Evolutionary conservation across 1,284 basidiomycete species (phyloP).

Genomic region (Trametes pubescens): DNA sequence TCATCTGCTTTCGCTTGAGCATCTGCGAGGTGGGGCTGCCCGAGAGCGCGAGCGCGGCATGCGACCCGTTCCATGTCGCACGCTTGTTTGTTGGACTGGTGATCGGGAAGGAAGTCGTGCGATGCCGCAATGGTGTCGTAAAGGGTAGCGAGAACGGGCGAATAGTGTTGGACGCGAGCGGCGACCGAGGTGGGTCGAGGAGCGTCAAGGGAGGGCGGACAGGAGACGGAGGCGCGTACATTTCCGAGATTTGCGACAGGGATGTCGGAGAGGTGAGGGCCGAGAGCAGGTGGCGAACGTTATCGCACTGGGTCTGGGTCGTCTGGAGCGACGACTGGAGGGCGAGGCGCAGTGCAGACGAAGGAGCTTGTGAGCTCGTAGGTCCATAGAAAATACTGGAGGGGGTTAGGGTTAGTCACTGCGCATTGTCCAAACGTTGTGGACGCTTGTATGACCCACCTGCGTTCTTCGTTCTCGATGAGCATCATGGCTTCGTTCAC

Average conservation of each 20-base stretch:
- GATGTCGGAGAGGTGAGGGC: slow-evolving; percentile 75
- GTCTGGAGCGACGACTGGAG: slow-evolving; percentile 76
- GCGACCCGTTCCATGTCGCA: slow-evolving; percentile 78
- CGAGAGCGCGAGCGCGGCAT: slow-evolving; percentile 55
- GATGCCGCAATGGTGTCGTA: slow-evolving; percentile 32
- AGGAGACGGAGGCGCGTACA: slow-evolving; percentile 83
- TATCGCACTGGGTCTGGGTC: slow-evolving; percentile 80
- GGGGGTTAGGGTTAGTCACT: slow-evolving; percentile 9
- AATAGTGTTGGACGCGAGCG: slow-evolving; percentile 42
- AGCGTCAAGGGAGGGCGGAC: slow-evolving; percentile 49
- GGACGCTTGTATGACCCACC: slow-evolving; percentile 47
- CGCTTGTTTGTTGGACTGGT: slow-evolving; percentile 55
- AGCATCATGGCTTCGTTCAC: slow-evolving; percentile 70
- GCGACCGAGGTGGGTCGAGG: slow-evolving; percentile 46
- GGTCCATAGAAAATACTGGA: slow-evolving; percentile 48
- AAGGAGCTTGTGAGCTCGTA: slow-evolving; percentile 55
- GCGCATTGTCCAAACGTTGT: slow-evolving; percentile 6
- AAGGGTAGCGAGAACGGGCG: slow-evolving; percentile 55
- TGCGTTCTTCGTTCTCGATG: slow-evolving; percentile 74
- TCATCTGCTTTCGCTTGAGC: slow-evolving; percentile 54
- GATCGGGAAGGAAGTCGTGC: slow-evolving; percentile 35
- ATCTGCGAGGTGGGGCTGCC: slow-evolving; percentile 52
- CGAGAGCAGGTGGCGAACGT: slow-evolving; percentile 76
- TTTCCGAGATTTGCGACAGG: slow-evolving; percentile 77
- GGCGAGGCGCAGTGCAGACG: slow-evolving; percentile 69